Conservation (phyloP, 192 early-diverging fungal species). For the Chytriomyces confervae region DNA sequence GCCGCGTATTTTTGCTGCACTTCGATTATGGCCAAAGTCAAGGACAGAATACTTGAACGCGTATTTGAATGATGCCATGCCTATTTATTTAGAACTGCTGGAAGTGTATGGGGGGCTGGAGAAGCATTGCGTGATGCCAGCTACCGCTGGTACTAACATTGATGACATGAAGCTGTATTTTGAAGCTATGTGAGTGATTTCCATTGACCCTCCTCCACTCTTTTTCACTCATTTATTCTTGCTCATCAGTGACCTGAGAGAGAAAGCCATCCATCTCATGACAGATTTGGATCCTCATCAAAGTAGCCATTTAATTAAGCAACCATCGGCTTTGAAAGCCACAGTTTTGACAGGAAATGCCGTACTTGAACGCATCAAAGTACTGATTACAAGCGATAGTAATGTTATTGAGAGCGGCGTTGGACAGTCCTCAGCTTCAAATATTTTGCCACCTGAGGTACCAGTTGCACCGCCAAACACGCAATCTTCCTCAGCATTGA, state of each 20-base stretch:
- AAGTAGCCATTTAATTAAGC: too few species aligned
- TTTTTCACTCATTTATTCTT: neutral
- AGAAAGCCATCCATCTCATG: neutral
- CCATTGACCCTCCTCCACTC: neutral
- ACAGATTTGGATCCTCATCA: neutral
- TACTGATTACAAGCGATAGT: too few species aligned
- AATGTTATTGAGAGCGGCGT: too few species aligned
- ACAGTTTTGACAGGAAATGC: too few species aligned
- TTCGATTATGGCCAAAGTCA: neutral
- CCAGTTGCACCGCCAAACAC: too few species aligned
- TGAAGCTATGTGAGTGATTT: slow-evolving; percentile 15
- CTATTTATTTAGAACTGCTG: neutral
- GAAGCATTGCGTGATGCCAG: neutral
- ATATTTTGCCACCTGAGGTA: too few species aligned
- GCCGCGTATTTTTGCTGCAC: neutral
- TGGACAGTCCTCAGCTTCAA: too few species aligned
- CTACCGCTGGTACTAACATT: neutral
- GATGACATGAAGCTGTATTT: slow-evolving; percentile 18
- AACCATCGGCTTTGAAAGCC: too few species aligned
- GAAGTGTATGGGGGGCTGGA: neutral
- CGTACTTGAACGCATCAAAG: too few species aligned
- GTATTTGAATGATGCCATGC: neutral
- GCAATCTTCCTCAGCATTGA: too few species aligned
- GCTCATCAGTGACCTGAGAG: neutral
- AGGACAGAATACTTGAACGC: neutral